phyloP scores from a whole-genome alignment of 129 eudicot genomes.

The Logfia minima region DNA sequence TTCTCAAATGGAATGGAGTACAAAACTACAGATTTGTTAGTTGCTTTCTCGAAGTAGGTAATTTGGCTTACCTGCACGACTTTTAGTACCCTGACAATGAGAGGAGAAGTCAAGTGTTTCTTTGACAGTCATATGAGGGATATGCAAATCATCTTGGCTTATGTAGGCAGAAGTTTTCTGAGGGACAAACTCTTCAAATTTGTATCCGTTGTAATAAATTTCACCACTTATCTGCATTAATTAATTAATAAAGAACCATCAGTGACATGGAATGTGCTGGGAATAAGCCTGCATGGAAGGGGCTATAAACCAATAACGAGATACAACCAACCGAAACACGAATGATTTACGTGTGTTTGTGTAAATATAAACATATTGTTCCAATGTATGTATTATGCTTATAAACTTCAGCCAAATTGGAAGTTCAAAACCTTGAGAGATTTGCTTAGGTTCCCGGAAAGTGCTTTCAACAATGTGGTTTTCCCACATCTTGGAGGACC shows the following conservation, averaged over 20 bases:
- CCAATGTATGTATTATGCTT: too few relatives aligned
- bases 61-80: slow-evolving; percentile 36
- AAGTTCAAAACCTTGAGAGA: slow-evolving; percentile 47
- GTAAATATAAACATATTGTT: too few relatives aligned
- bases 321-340: too few relatives aligned
- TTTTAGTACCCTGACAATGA: slow-evolving; percentile 71
- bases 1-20: too few relatives aligned
- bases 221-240: slow-evolving; percentile 24
- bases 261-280: too few relatives aligned
- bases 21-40: too few relatives aligned
- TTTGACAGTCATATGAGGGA: slow-evolving; percentile 74
- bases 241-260: too few relatives aligned
- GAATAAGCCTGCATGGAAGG: too few relatives aligned
- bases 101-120: slow-evolving; percentile 73
- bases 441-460: slow-evolving; percentile 51
- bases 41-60: too few relatives aligned
- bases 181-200: slow-evolving; percentile 58
- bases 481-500: slow-evolving; percentile 85
- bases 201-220: slow-evolving; percentile 63
- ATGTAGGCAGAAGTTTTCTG: slow-evolving; percentile 72
- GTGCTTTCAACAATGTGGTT: slow-evolving; percentile 46
- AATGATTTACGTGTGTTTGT: too few relatives aligned
- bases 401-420: neutral
- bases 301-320: too few relatives aligned
- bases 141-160: slow-evolving; percentile 66